Evolutionary conservation across 495 filamentous ascomycete genomes (phyloP), one percentile per base, ranked within the genome.

Genomic region (Aspergillus carlsbadensis): DNA sequence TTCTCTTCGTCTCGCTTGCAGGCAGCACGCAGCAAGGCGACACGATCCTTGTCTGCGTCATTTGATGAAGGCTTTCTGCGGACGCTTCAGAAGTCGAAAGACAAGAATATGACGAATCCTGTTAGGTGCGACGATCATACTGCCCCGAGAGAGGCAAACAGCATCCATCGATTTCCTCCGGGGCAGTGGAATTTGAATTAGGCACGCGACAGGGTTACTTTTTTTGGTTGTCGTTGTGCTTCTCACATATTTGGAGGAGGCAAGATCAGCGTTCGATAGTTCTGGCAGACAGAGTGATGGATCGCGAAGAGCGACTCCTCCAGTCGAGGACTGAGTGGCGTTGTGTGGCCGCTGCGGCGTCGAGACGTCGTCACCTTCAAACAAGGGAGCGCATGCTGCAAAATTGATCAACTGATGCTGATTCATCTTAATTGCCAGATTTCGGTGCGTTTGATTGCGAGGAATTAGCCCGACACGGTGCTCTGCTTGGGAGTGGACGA

Each of bases 221-320:
- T 22, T 50, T 50, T 34, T 34, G 18, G 34, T 26, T 6, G 3
- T 14, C 20, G 18, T 35, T 29, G n/a, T 8, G 18, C 26, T 15
- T 36, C 46, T 37, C 13, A 36, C 8, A 22, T 10, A 34, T 17
- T 24, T 21, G 33, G 24, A 14, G n/a, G 31, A 49, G 45, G 37
- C 45, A 7, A 49, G 45, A 49, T 49, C 45, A 49, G 45, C 31
- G 15, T 49, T 36, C 31, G 18, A 43, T 43, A 36, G 29, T 21
- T 14, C 6, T 21, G 14, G 10, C 8, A 24, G 18, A 22, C 10
- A 22, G 41, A 22, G 6, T 10, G 20, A 22, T 14, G 20, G 41
- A 24, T 10, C 8, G 14, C 14, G 39, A 14, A 15, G n/a, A 37
- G 4, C 11, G 42, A 11, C 22, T 10, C 10, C 3, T 43, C 17